phyloP scores from a whole-genome alignment of 164 flowering plant species.

The Amborella trichopoda region DNA sequence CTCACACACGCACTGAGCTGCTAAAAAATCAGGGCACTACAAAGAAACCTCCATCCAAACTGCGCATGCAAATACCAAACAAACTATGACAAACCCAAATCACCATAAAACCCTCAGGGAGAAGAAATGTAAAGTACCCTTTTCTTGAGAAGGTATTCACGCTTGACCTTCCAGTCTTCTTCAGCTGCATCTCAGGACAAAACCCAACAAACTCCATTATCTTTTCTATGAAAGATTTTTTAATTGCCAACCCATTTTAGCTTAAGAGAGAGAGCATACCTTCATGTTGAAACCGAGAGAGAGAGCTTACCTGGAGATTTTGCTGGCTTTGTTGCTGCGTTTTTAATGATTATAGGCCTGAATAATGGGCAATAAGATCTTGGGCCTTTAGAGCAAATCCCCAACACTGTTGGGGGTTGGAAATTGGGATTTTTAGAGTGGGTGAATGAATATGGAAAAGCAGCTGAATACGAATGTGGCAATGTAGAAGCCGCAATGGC shows the following conservation, averaged over 20 bases:
- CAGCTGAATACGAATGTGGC: too few species aligned
- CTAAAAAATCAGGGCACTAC: too few species aligned
- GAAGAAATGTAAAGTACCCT: conserved; percentile 28
- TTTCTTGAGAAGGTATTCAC: conserved; percentile 63
- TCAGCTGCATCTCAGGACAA: conserved; percentile 42
- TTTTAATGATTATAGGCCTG: conserved; percentile 24
- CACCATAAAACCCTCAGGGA: too few species aligned
- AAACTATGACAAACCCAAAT: too few species aligned
- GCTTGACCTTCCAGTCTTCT: conserved; percentile 84
- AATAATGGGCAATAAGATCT: conserved; percentile 6
- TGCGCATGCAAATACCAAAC: too few species aligned
- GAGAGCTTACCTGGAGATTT: conserved; percentile 66
- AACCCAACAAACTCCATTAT: neutral
- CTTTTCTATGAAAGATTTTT: neutral
- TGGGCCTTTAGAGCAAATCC: conserved; percentile 14
- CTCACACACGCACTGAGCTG: too few species aligned
- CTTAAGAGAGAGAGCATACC: neutral
- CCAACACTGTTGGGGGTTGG: conserved; percentile 11
- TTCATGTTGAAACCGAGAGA: neutral
- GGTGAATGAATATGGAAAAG: too few species aligned
- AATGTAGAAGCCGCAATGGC: too few species aligned
- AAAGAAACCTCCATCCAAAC: too few species aligned
- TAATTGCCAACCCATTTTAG: neutral
- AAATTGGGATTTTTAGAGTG: conserved; percentile 15
- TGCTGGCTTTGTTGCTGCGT: conserved; percentile 77